Evolutionary conservation across 2,329 filamentous ascomycete genomes (phyloP).

Genomic region (Pezicula carpinea): DNA sequence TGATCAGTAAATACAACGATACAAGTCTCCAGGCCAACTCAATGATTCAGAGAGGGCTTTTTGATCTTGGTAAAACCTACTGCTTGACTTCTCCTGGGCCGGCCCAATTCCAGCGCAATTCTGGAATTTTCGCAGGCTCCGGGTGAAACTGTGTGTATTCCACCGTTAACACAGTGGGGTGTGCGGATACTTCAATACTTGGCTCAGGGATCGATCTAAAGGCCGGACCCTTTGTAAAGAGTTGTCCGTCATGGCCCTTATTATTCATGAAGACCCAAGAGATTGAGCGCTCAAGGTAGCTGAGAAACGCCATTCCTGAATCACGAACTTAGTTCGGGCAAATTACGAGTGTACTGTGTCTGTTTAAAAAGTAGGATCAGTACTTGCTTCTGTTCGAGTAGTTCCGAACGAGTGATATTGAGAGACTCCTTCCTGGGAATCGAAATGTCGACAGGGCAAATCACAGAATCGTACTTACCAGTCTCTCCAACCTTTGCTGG

Average conservation of each 20-base stretch:
- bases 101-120: constrained; percentile 9
- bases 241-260: constrained; percentile 7
- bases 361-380: too few relatives aligned
- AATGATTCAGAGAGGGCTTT: too few relatives aligned
- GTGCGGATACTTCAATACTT: constrained; percentile 5
- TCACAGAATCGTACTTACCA: too few relatives aligned
- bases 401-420: too few relatives aligned
- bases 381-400: too few relatives aligned
- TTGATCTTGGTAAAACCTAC: neutral
- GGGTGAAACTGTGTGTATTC: constrained; percentile 4
- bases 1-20: too few relatives aligned
- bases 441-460: too few relatives aligned
- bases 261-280: constrained; percentile 4
- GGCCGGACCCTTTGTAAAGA: constrained; percentile 5
- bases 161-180: neutral
- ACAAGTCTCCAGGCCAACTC: too few relatives aligned
- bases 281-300: constrained; percentile 8
- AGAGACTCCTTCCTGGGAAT: too few relatives aligned
- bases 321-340: too few relatives aligned
- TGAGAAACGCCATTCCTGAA: neutral
- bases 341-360: too few relatives aligned
- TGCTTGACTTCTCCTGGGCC: constrained; percentile 4
- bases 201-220: constrained; percentile 5
- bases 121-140: neutral
- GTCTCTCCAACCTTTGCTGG: too few relatives aligned